A percentile compares a stretch with the other conserved stretches of the same genome.
These are phyloP conservation scores for Ceratocystiopsis sp. DNA, from an alignment of 2,329 filamentous ascomycete genomes.

Conservation along the genomic window DNA sequence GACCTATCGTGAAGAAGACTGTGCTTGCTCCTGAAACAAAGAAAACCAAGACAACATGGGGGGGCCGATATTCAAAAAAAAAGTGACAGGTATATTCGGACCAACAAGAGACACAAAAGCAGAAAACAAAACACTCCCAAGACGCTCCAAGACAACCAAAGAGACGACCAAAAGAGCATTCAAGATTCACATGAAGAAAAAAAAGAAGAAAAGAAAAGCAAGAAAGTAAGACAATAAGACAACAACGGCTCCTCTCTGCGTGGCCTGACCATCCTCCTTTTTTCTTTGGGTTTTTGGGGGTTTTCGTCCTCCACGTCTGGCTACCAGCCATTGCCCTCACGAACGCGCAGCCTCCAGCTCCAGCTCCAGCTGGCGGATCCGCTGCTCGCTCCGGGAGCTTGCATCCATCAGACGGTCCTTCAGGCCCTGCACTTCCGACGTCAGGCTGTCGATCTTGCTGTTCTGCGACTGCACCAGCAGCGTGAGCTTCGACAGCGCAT, in stretches of 20 bases:
- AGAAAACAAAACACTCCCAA: not conserved
- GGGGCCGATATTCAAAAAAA: not conserved
- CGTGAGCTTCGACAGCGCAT: constrained; percentile 51
- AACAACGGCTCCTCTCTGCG: not conserved
- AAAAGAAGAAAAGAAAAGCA: not conserved
- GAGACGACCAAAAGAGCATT: constrained; percentile 5
- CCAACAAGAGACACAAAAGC: not conserved
- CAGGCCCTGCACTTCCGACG: constrained; percentile 59
- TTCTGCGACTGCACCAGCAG: constrained; percentile 61
- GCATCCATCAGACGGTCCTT: constrained; percentile 57
- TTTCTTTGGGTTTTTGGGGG: not conserved
- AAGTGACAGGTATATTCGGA: not conserved
- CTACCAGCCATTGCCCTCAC: constrained; percentile 13
- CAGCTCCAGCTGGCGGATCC: constrained; percentile 49
- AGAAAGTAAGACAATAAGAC: not conserved
- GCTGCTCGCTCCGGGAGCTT: constrained; percentile 44
- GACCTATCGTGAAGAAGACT: no score
- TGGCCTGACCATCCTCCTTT: not conserved
- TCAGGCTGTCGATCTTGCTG: constrained; percentile 53
- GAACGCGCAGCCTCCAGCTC: constrained; percentile 49
- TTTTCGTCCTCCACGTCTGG: not conserved
- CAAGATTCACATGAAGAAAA: not conserved
- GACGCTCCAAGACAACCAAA: not conserved
- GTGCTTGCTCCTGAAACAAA: no score
- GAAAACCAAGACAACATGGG: no score